phyloP scores from a whole-genome alignment of 345 rosid genomes.

The Populus euphratica region DNA sequence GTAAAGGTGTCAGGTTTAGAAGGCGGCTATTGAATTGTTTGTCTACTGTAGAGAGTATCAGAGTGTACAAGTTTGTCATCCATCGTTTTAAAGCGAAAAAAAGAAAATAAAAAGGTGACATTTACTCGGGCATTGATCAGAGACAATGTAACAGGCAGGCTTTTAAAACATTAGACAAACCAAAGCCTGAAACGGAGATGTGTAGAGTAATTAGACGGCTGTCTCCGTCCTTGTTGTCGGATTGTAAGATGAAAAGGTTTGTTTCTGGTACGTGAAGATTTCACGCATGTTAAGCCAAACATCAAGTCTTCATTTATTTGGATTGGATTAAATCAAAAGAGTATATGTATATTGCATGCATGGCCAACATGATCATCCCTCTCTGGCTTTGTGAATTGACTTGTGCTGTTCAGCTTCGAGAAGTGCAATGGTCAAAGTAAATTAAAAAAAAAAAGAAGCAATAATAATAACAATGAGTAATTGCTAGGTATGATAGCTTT shows the following conservation, averaged over 20 bases:
- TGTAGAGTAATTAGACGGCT: constrained; percentile 12
- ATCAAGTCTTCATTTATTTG: not conserved
- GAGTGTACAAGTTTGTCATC: not conserved
- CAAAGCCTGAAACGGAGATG: not conserved
- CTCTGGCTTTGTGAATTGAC: not conserved
- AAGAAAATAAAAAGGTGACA: not conserved
- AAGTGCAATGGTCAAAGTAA: not conserved
- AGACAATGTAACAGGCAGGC: not conserved
- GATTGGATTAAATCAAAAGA: not conserved
- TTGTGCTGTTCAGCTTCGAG: not conserved
- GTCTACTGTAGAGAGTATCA: constrained; percentile 7
- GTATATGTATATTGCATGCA: not conserved
- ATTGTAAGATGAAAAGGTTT: not conserved
- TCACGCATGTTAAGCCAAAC: not conserved
- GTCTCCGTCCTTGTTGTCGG: constrained; percentile 21
- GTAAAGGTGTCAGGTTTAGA: constrained; percentile 25
- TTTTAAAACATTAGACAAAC: too few species aligned
- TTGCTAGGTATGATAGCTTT: not conserved
- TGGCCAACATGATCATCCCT: not conserved
- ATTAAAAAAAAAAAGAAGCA: not conserved
- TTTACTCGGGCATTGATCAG: not conserved
- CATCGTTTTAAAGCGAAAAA: not conserved
- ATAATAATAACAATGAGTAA: too few species aligned
- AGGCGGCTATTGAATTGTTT: constrained; percentile 19
- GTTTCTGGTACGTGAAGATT: not conserved